Evolutionary conservation across 176 grass and related monocot genomes (phyloP), one percentile per base, ranked within the genome.

Genomic region (Panicum miliaceum): DNA sequence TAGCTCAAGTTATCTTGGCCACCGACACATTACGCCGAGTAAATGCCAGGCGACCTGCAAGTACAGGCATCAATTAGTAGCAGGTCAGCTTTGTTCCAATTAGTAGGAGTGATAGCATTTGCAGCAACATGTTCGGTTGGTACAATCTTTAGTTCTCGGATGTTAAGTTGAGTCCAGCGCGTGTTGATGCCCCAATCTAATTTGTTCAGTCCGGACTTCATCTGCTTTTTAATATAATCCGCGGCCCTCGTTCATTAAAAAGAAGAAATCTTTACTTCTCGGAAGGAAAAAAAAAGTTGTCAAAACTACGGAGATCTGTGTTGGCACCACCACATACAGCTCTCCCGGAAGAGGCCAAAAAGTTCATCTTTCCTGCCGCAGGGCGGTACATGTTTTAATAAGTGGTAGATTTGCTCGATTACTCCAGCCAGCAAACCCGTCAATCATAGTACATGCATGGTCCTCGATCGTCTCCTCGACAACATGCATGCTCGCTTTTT

Each of bases 261-360:
- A n/a, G n/a, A n/a, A n/a, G n/a, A n/a, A n/a, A n/a, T n/a, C n/a
- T n/a, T n/a, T n/a, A n/a, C n/a, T n/a, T n/a, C n/a, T n/a, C n/a
- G n/a, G n/a, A n/a, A n/a, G n/a, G n/a, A n/a, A n/a, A n/a, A n/a
- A n/a, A n/a, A n/a, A 35, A 11, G 29, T 37, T 53, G 1, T 53
- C 14, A 73, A 19, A 50, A 52, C 43, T 43, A 45, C 0, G 8
- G 19, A 41, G 40, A 29, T 78, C 4, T 12, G 40, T 32, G 57
- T 22, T 70, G 43, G 38, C 43, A n/a, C 43, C 60, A 2, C 36
- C 14, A 20, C 47, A 4, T 5, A 47, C 45, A 4, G 0, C 20
- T 34, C 6, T n/a, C 13, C 22, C 35, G 61, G 22, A 81, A 89
- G 43, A 81, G 6, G 23, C 52, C 77, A 70, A 85, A 81, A 85